phyloP scores from a whole-genome alignment of 352 stramenopile genomes.

The Phytopythium mirpurense region DNA sequence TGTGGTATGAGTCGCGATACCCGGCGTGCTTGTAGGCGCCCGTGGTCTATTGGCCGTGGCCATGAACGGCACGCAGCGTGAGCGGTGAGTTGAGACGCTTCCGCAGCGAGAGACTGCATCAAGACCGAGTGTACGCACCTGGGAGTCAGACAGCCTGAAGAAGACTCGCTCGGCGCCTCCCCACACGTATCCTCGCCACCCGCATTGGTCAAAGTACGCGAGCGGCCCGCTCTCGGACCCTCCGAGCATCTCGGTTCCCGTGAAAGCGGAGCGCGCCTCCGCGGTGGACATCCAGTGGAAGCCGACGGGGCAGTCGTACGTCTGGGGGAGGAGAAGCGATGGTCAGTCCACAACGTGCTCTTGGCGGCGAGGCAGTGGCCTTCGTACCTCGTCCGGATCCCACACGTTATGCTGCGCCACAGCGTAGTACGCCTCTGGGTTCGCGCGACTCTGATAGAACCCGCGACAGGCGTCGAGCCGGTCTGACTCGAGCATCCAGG shows the following conservation, averaged over 20 bases:
- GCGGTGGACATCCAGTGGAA: conserved; percentile 81
- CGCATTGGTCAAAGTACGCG: conserved; percentile 85
- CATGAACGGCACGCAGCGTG: conserved; percentile 1
- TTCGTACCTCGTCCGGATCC: conserved; percentile 40
- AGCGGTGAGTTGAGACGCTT: neutral
- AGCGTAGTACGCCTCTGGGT: conserved; percentile 51
- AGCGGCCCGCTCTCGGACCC: conserved; percentile 24
- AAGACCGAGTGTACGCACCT: conserved; percentile 18
- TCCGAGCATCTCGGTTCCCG: conserved; percentile 24
- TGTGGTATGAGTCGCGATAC: conserved; percentile 57
- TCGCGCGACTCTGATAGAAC: conserved; percentile 59
- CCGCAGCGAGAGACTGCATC: too few species aligned
- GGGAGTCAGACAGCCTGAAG: conserved; percentile 87
- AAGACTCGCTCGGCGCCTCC: conserved; percentile 46
- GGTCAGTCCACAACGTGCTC: neutral
- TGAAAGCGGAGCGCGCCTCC: conserved; percentile 44
- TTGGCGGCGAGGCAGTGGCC: neutral
- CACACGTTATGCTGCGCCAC: conserved; percentile 64
- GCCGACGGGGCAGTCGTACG: conserved; percentile 84
- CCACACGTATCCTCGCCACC: conserved; percentile 78
- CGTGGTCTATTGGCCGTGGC: conserved; percentile 25
- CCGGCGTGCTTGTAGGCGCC: conserved; percentile 84
- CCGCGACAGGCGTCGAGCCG: conserved; percentile 63
- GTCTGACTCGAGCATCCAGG: conserved; percentile 40
- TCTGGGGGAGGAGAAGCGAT: conserved; percentile 8